These are phyloP conservation scores for Myrica gale DNA, from an alignment of 306 rosid genomes.

Conservation along the genomic window DNA sequence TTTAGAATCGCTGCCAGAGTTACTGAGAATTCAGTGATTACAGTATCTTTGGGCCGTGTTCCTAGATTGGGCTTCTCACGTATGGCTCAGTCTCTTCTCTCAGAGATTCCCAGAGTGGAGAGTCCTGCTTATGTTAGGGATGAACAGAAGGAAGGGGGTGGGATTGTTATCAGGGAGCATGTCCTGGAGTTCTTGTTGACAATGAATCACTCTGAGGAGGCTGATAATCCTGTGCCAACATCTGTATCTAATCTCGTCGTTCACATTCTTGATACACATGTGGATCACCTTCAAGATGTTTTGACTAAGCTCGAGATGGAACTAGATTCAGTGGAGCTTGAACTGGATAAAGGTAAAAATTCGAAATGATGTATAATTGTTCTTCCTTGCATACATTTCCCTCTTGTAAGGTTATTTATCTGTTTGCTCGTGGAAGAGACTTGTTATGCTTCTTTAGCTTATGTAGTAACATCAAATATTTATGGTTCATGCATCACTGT, in stretches of 20 bases:
- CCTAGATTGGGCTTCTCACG: conserved; percentile 89
- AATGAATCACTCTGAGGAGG: conserved; percentile 97
- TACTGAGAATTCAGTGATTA: conserved; percentile 73
- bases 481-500: background rate
- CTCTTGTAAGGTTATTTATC: background rate
- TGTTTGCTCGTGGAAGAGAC: background rate
- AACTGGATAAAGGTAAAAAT: conserved; percentile 75
- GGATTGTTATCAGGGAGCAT: conserved; percentile 82
- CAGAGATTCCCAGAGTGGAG: conserved; percentile 88
- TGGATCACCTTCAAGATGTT: conserved; percentile 94
- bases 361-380: background rate
- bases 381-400: background rate
- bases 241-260: conserved; percentile 82
- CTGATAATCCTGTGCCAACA: conserved; percentile 88
- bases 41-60: conserved; percentile 88
- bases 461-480: background rate
- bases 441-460: background rate
- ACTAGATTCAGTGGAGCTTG: conserved; percentile 81
- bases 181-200: conserved; percentile 92
- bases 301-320: conserved; percentile 93
- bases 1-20: conserved; percentile 90
- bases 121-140: conserved; percentile 46
- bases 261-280: conserved; percentile 86
- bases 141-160: conserved; percentile 51
- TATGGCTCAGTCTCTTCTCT: conserved; percentile 74